phyloP scores from a whole-genome alignment of 371 early-diverging fungal genomes.

The Conidiobolus incongruus region DNA sequence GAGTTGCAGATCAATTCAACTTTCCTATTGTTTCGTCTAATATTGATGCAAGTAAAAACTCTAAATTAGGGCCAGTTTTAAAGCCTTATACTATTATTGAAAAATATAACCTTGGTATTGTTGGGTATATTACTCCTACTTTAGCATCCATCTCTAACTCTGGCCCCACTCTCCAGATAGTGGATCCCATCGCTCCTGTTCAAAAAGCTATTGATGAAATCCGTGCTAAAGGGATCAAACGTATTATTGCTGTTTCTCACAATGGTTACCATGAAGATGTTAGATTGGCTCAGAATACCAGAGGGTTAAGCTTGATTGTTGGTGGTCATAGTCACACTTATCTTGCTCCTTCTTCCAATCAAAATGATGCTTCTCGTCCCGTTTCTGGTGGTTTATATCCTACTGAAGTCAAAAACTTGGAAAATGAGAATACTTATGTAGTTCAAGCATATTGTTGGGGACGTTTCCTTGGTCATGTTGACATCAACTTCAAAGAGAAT shows the following conservation, averaged over 20 bases:
- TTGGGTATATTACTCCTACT: constrained; percentile 46
- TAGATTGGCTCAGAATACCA: constrained; percentile 23
- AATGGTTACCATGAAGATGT: too few species aligned
- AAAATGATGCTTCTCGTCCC: background rate
- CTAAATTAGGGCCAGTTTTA: constrained; percentile 17
- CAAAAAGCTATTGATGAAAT: constrained; percentile 31
- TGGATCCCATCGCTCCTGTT: constrained; percentile 23
- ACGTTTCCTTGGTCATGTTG: too few species aligned
- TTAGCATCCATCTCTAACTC: too few species aligned
- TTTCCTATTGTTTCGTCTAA: constrained; percentile 44
- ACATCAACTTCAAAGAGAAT: constrained; percentile 24
- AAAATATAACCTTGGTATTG: constrained; percentile 28
- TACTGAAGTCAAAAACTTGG: too few species aligned
- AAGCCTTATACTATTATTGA: constrained; percentile 39
- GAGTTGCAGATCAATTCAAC: constrained; percentile 20
- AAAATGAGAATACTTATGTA: too few species aligned
- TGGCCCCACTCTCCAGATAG: constrained; percentile 19
- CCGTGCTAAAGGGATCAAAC: constrained; percentile 25
- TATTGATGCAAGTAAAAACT: constrained; percentile 17
- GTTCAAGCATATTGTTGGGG: too few species aligned
- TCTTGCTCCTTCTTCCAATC: constrained; percentile 13
- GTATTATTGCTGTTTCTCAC: constrained; percentile 38
- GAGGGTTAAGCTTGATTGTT: constrained; percentile 32
- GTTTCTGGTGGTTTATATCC: constrained; percentile 27
- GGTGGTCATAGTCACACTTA: constrained; percentile 53